These are phyloP conservation scores for Pythium chondricola DNA, from an alignment of 352 stramenopile species.

Conservation along the genomic window DNA sequence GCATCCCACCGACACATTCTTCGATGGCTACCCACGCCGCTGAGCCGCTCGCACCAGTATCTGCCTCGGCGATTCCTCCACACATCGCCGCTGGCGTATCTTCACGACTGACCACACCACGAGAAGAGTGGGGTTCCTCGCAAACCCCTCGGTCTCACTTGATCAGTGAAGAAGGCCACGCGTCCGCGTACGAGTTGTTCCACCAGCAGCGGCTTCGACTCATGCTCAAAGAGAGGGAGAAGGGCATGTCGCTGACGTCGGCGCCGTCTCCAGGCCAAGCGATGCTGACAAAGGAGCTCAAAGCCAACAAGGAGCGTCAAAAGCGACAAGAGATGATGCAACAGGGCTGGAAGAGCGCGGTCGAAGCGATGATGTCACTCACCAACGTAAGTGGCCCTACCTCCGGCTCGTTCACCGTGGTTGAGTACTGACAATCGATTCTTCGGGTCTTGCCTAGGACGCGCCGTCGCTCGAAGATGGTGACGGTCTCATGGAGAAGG, in stretches of 20 bases:
- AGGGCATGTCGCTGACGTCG: constrained; percentile 70
- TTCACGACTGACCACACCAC: constrained; percentile 58
- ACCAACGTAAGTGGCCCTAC: constrained; percentile 41
- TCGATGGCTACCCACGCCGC: neutral
- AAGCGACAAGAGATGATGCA: constrained; percentile 86
- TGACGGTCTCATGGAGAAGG: constrained; percentile 20
- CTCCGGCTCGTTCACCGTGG: neutral
- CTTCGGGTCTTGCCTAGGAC: constrained; percentile 8
- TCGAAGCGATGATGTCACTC: constrained; percentile 75
- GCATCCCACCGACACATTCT: constrained; percentile 8
- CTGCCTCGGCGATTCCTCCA: constrained; percentile 21
- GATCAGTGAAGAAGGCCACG: constrained; percentile 75
- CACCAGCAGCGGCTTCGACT: constrained; percentile 79
- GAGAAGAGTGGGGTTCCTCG: constrained; percentile 84
- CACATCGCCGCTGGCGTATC: constrained; percentile 26
- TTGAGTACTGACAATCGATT: neutral
- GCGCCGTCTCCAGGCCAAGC: constrained; percentile 78
- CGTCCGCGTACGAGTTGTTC: constrained; percentile 82
- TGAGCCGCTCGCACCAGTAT: constrained; percentile 12
- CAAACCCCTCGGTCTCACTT: constrained; percentile 79
- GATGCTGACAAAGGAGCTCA: constrained; percentile 83
- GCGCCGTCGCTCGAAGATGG: constrained; percentile 14
- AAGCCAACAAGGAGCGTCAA: constrained; percentile 85
- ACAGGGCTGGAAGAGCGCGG: constrained; percentile 83
- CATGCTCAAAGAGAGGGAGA: constrained; percentile 81